Conservation (phyloP, 148 eudicot genomes). For the Persicaria maculosa region DNA sequence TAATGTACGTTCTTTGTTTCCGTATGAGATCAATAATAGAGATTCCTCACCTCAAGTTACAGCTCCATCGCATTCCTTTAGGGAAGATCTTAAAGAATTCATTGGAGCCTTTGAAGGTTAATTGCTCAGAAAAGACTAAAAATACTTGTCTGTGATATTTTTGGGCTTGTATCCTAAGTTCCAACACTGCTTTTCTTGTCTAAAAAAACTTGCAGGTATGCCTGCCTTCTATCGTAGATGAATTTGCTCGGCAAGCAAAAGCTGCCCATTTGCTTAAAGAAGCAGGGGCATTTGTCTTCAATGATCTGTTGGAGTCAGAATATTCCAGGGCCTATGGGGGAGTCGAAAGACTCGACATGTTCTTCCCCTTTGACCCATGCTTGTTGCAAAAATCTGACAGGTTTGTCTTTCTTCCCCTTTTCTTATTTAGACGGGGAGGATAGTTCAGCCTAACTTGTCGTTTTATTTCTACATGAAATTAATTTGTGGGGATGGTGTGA, state of each 20-base stretch:
- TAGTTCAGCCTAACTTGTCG: neutral
- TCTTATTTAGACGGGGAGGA: neutral
- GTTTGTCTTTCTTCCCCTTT: constrained; percentile 25
- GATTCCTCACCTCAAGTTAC: constrained; percentile 50
- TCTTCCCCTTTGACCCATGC: constrained; percentile 96
- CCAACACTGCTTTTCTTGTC: neutral
- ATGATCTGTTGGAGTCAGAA: constrained; percentile 66
- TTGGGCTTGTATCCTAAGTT: neutral
- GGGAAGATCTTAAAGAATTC: constrained; percentile 57
- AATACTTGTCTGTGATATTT: neutral
- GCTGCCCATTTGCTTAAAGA: constrained; percentile 43
- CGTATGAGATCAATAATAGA: constrained; percentile 72
- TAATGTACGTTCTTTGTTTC: constrained; percentile 88
- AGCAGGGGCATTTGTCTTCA: constrained; percentile 31
- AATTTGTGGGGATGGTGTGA: neutral
- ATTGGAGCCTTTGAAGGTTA: constrained; percentile 75
- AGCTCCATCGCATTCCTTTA: constrained; percentile 42
- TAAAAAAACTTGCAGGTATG: constrained; percentile 58
- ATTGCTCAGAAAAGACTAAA: neutral
- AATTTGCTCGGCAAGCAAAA: constrained; percentile 71
- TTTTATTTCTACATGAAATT: neutral
- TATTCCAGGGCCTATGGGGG: constrained; percentile 88
- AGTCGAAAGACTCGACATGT: constrained; percentile 72
- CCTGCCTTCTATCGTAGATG: constrained; percentile 94
- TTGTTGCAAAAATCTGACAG: constrained; percentile 69